phyloP scores from a whole-genome alignment of 169 alveolate species.

The Cryptosporidium ryanae region DNA sequence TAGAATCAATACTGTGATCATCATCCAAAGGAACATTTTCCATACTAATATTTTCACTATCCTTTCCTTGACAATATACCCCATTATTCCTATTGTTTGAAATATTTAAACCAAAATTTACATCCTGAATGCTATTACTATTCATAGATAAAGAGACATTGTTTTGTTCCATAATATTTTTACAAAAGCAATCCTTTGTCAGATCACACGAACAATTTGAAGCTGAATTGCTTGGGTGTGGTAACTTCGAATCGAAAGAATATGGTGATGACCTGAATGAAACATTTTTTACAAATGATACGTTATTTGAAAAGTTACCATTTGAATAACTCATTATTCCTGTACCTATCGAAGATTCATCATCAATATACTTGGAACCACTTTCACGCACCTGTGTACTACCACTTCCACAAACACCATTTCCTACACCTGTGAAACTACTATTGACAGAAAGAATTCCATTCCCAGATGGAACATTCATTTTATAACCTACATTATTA shows the following conservation, averaged over 20 bases:
- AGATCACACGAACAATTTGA: slow-evolving; percentile 26
- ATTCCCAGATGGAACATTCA: slow-evolving; percentile 3
- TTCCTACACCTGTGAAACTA: slow-evolving; percentile 2
- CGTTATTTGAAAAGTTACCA: slow-evolving; percentile 2
- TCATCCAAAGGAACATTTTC: slow-evolving; percentile 12
- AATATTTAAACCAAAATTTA: background rate
- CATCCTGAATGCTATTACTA: background rate
- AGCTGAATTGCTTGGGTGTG: slow-evolving; percentile 4
- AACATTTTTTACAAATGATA: background rate
- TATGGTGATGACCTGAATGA: slow-evolving; percentile 55
- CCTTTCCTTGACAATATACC: background rate
- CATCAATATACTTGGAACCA: background rate
- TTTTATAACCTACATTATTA: slow-evolving; percentile 13
- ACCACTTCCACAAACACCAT: slow-evolving; percentile 1
- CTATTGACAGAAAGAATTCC: background rate
- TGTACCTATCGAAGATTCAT: slow-evolving; percentile 3
- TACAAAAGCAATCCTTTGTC: slow-evolving; percentile 25
- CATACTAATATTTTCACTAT: background rate
- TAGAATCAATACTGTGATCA: background rate
- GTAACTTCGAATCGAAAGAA: background rate
- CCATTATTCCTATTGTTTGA: background rate
- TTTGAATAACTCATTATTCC: background rate
- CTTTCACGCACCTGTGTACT: background rate
- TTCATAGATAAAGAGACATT: background rate
- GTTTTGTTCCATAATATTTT: slow-evolving; percentile 8